Evolutionary conservation across 192 early-diverging fungal species (phyloP).

Genomic region (Linderina pennispora): DNA sequence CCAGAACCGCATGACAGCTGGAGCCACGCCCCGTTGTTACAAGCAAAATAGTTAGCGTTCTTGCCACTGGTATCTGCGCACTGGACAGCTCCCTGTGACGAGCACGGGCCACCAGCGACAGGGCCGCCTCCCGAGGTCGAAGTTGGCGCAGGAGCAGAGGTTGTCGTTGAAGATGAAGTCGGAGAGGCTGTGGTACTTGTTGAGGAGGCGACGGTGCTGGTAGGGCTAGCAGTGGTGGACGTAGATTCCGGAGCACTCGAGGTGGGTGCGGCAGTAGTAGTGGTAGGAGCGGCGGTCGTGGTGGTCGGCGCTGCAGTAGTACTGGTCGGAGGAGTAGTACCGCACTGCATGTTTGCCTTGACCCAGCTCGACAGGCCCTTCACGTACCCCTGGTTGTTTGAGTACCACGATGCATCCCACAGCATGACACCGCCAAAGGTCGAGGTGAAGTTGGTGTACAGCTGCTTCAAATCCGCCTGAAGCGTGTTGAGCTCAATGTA

Average conservation of each 20-base stretch:
- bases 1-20: neutral
- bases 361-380: slow-evolving; percentile 26
- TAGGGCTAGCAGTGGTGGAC: too few relatives aligned
- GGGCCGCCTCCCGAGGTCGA: too few relatives aligned
- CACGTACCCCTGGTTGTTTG: slow-evolving; percentile 44
- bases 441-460: slow-evolving; percentile 45
- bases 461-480: slow-evolving; percentile 30
- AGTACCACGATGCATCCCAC: slow-evolving; percentile 68
- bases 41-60: too few relatives aligned
- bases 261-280: neutral
- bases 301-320: slow-evolving; percentile 1
- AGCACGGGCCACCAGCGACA: too few relatives aligned
- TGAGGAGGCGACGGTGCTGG: too few relatives aligned
- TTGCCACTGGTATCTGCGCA: too few relatives aligned
- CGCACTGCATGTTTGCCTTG: slow-evolving; percentile 32
- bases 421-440: slow-evolving; percentile 68
- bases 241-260: neutral
- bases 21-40: neutral
- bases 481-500: slow-evolving; percentile 48
- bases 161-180: neutral
- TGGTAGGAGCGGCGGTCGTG: neutral
- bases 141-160: neutral
- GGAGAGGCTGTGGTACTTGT: too few relatives aligned
- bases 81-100: too few relatives aligned
- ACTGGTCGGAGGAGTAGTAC: neutral